Conservation (phyloP, 2,329 filamentous ascomycete genomes). For the Stagonosporopsis vannaccii region DNA sequence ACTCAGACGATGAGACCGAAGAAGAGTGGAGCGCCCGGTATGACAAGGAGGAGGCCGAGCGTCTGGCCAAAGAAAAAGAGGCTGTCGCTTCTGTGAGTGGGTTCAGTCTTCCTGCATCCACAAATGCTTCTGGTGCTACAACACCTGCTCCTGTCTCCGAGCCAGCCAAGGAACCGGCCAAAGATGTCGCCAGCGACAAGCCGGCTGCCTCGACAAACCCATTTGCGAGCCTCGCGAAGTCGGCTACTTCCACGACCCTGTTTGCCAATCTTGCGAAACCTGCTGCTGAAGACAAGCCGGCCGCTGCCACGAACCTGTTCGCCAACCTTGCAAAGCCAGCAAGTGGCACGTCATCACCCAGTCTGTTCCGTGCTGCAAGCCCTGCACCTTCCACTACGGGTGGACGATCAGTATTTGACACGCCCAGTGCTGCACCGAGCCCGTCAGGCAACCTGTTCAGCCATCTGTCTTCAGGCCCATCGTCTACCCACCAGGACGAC, state of each 20-base stretch:
- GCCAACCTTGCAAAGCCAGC: slow-evolving; percentile 28
- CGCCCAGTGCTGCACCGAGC: slow-evolving; percentile 28
- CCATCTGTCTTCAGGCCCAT: slow-evolving; percentile 44
- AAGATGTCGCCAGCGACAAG: slow-evolving; percentile 12
- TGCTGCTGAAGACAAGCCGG: slow-evolving; percentile 19
- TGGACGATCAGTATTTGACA: slow-evolving; percentile 43
- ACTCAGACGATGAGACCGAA: slow-evolving; percentile 47
- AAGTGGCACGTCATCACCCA: slow-evolving; percentile 34
- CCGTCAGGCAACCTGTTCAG: slow-evolving; percentile 43
- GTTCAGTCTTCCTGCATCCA: slow-evolving; percentile 27
- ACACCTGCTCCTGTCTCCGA: slow-evolving; percentile 8
- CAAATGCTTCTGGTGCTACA: slow-evolving; percentile 11
- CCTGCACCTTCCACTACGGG: slow-evolving; percentile 40
- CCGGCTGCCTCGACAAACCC: slow-evolving; percentile 20
- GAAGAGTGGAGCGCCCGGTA: slow-evolving; percentile 44
- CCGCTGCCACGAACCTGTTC: slow-evolving; percentile 25
- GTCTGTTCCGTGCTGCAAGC: slow-evolving; percentile 36
- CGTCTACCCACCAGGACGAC: slow-evolving; percentile 42
- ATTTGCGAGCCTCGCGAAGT: slow-evolving; percentile 21
- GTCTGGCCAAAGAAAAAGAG: slow-evolving; percentile 37
- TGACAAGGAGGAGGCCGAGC: slow-evolving; percentile 40
- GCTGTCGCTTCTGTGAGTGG: slow-evolving; percentile 29
- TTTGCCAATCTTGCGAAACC: slow-evolving; percentile 21
- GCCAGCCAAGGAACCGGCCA: background rate
- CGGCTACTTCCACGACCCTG: background rate